Evolutionary conservation across 129 eudicot genomes (phyloP).

Genomic region (Daucus carota): DH1_v3.0 NC_030388.2:30802501-30803000

Average conservation of each 20-base stretch:
- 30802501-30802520: constrained; percentile 24
- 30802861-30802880: background rate
- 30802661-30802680: background rate
- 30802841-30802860: background rate
- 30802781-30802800: background rate
- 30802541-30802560: constrained; percentile 92
- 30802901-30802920: background rate
- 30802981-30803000: too few species aligned
- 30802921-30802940: background rate
- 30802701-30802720: background rate
- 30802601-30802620: constrained; percentile 95
- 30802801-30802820: background rate
- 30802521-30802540: constrained; percentile 97
- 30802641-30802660: constrained; percentile 64
- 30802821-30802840: background rate
- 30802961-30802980: background rate
- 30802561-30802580: constrained; percentile 99
- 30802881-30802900: background rate
- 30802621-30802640: constrained; percentile 45
- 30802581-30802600: constrained; percentile 89
- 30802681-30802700: background rate
- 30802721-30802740: background rate
- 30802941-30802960: background rate
- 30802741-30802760: constrained; percentile 64
- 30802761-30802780: constrained; percentile 49